Percentiles rank a stretch among this genome's conserved stretches.
Evolutionary conservation across 2,329 filamentous ascomycete genomes (phyloP).

Genomic region (Fusarium musae): DNA sequence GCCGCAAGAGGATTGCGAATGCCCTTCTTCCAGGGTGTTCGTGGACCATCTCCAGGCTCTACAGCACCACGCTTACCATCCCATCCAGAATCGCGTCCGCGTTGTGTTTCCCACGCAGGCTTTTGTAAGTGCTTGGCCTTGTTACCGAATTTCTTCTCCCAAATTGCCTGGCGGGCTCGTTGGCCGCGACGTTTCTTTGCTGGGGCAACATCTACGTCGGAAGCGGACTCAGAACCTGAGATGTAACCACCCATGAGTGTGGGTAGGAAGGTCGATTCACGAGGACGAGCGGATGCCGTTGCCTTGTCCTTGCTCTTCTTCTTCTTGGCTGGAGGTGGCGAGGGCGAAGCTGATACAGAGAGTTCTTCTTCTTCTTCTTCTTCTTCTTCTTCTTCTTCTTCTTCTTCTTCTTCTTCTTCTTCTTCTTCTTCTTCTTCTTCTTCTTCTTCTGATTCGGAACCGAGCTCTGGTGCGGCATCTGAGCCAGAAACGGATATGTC

Average conservation of each 20-base stretch:
- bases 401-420: conserved; percentile 32
- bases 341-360: conserved; percentile 48
- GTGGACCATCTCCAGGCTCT: conserved; percentile 52
- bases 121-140: conserved; percentile 73
- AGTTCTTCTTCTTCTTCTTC: conserved; percentile 22
- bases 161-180: conserved; percentile 79
- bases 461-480: conserved; percentile 46
- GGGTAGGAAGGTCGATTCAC: conserved; percentile 74
- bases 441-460: conserved; percentile 40
- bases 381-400: conserved; percentile 35
- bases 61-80: conserved; percentile 67
- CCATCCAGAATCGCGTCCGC: conserved; percentile 64
- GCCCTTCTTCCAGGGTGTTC: conserved; percentile 66
- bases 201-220: conserved; percentile 71
- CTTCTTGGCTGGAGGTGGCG: conserved; percentile 49
- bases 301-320: conserved; percentile 48
- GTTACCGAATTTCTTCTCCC: conserved; percentile 81
- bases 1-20: conserved; percentile 51
- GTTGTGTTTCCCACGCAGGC: conserved; percentile 46
- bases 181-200: conserved; percentile 82
- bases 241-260: conserved; percentile 83
- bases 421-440: conserved; percentile 19
- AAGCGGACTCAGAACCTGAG: conserved; percentile 77
- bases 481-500: conserved; percentile 54
- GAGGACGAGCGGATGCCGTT: conserved; percentile 18